Base-by-base conservation (phyloP, 768 basidiomycete species). In the Tulasnella sp. region DNA sequence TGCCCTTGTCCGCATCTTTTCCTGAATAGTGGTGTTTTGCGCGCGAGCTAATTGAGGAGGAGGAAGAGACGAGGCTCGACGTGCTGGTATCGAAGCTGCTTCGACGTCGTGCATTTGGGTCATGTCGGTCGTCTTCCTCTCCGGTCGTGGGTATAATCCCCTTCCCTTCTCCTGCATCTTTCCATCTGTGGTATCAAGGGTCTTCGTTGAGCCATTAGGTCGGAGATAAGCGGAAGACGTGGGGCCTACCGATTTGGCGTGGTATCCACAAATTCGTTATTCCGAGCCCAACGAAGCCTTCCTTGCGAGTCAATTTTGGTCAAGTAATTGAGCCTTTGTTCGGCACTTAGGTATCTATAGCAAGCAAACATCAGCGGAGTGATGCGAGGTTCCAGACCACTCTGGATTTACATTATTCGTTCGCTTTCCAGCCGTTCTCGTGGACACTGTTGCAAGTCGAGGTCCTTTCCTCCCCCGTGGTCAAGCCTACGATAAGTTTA, bases 301-400 rank as follows among this genome's bases (percentile, higher is more conserved):
- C 91, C 91, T 26, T 87, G 83, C 0, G 83, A 79, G 79, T 89
- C 88, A 61, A 91, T 87, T 57, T 86, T 86, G 74, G 90, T 88
- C 3, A 92, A 86, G 80, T 92, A 92, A 81, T 92, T 92, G 32
- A 90, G 83, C 15, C 90, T 84, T 83, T 91, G 90, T 80, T 91
- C 89, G 3, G 86, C 85, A 2, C 89, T 88, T 0, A 91, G 85
- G 81, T 90, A 91, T 26, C 88, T 90, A 79, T 5, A n/a, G 18
- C 29, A n/a, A 61, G 55, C 7, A 15, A n/a, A 20, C 11, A 20
- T 70, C n/a, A 70, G 69, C 39, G n/a, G 16, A 32, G 39, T 7
- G 69, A 70, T 5, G n/a, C 69, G 39, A 11, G 26, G 26, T 74
- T 42, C 69, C 67, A 7, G 55, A 32, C 29, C 69, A 48, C 15